phyloP scores from a whole-genome alignment of 2,329 filamentous ascomycete genomes.

The Verticillium zaregamsianum region DNA sequence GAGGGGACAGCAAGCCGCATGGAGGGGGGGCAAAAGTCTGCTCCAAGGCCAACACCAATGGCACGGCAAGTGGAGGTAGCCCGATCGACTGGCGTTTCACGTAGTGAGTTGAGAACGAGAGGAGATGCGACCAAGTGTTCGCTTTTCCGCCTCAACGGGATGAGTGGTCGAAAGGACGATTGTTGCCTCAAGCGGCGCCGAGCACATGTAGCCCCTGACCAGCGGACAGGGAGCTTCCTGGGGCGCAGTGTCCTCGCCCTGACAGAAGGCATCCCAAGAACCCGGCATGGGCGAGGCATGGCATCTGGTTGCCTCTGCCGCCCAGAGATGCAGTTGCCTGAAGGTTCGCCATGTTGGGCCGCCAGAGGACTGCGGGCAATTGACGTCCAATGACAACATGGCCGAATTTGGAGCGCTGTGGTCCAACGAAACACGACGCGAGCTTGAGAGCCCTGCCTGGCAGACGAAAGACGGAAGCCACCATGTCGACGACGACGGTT shows the following conservation, averaged over 20 bases:
- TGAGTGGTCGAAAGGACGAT: background rate
- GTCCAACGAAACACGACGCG: slow-evolving; percentile 1
- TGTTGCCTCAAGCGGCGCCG: background rate
- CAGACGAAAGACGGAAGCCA: background rate
- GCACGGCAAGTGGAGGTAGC: background rate
- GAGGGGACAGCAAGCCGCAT: background rate
- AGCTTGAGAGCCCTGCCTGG: background rate
- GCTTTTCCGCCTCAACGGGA: background rate
- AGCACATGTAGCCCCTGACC: slow-evolving; percentile 4
- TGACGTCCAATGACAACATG: slow-evolving; percentile 1
- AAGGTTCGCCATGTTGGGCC: slow-evolving; percentile 9
- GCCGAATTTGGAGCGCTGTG: background rate
- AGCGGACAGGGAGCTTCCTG: background rate
- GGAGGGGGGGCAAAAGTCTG: background rate
- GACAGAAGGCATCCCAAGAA: background rate
- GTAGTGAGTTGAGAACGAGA: background rate
- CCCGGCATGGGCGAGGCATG: background rate
- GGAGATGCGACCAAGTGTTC: background rate
- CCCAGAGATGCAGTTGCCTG: slow-evolving; percentile 8
- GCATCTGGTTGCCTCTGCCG: slow-evolving; percentile 8
- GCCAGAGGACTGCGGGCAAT: slow-evolving; percentile 1
- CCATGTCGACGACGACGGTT: background rate
- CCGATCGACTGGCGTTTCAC: background rate
- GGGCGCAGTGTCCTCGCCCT: background rate
- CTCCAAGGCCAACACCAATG: background rate